Base-by-base conservation (phyloP, 352 stramenopile species). In the Phytophthora gonapodyides region DNA sequence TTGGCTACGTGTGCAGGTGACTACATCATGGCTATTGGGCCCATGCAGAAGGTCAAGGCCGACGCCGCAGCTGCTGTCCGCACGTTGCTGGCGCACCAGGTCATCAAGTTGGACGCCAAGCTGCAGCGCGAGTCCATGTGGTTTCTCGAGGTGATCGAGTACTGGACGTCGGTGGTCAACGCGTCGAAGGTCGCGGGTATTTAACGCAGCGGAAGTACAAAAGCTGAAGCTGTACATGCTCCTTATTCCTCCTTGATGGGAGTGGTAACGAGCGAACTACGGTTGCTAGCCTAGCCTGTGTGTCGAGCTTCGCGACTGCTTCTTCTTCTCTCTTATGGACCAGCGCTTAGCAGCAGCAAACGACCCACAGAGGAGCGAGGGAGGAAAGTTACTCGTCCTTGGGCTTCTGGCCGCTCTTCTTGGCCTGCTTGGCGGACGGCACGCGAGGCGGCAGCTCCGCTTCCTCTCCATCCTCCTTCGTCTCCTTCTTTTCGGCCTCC, bases 1-100 rank as follows among this genome's bases (percentile, higher is more conserved):
- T 48, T 43, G 17, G 8, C 42, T 50, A 4, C 21, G 31, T 50
- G 8, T 12, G 11, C 40, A 85, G 82, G 82, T 21, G 80, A 88
- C 57, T 87, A 87, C 42, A 68, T 91, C n/a, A 89, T 94, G 81
- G 69, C 83, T 15, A 91, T 94, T 49, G 85, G 85, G 1, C 85
- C 85, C 1, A 64, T 90, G 40, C 71, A 83, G 40, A 83, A 76
- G 38, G 48, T 48, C 15, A 75, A 72, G 36, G 46, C 48, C 42
- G 57, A 63, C 41, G n/a, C 19, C 41, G 16, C 19, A 7, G 52
- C 41, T 35, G 51, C 56, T 1, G 45, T 55, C 38, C 60, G 62
- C n/a, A 73, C 47, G 8, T 47, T 90, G 27, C 41, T 87, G 46
- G 82, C 82, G 4, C 82, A 91, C 53, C 82, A 91, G 38, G 56